Conservation (phyloP, 768 basidiomycete genomes). For the Mycena vitilis region DNA sequence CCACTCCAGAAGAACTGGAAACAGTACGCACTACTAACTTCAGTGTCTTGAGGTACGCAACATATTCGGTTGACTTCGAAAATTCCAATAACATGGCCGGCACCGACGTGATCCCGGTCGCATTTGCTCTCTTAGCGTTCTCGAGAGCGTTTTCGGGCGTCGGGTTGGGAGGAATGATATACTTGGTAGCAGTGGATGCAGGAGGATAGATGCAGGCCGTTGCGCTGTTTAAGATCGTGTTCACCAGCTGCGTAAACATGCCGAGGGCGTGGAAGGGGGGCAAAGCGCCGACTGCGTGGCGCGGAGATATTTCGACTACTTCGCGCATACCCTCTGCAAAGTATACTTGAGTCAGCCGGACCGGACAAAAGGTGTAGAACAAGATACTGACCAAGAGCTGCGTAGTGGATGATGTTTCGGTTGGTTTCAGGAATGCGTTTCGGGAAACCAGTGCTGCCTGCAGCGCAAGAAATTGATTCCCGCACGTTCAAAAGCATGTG, state of each 20-base stretch:
- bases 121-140: conserved; percentile 43
- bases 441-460: conserved; percentile 32
- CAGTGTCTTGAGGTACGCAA: conserved; percentile 45
- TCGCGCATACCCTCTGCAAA: neutral
- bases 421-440: conserved; percentile 27
- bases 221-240: conserved; percentile 41
- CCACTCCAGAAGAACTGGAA: no score
- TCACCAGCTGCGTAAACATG: conserved; percentile 43
- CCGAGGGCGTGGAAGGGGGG: conserved; percentile 56
- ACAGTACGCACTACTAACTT: conserved; percentile 42
- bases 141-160: conserved; percentile 54
- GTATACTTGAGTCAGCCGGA: neutral
- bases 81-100: conserved; percentile 54
- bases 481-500: conserved; percentile 9
- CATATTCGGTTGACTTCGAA: conserved; percentile 45
- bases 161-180: conserved; percentile 47
- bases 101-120: conserved; percentile 48
- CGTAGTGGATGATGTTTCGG: conserved; percentile 14
- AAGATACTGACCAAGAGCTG: conserved; percentile 6
- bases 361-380: accelerated
- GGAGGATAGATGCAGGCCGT: conserved; percentile 50
- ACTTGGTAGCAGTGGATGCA: conserved; percentile 34
- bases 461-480: neutral
- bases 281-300: conserved; percentile 36
- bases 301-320: conserved; percentile 12